Conservation (phyloP, 192 early-diverging fungal genomes). For the Coemansia aciculifera region DNA sequence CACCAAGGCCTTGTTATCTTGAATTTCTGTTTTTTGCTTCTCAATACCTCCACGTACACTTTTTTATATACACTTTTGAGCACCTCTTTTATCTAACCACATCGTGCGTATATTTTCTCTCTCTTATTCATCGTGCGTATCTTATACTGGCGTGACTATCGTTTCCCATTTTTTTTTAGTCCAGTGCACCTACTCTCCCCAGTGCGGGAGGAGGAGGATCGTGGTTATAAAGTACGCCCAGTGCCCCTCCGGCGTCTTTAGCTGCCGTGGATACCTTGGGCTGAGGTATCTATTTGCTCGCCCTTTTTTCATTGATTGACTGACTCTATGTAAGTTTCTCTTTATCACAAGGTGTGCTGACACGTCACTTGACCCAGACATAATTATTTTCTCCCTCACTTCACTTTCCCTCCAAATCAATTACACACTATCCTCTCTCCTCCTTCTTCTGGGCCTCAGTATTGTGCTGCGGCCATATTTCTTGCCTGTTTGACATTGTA, state of each 20-base stretch:
- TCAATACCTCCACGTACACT: constrained; percentile 1
- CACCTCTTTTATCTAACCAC: not conserved
- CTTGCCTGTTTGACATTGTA: not conserved
- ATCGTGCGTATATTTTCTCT: not conserved
- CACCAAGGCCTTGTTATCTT: not conserved
- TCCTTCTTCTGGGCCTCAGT: not conserved
- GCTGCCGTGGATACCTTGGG: not conserved
- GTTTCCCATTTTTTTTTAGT: not conserved
- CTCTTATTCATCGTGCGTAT: not conserved
- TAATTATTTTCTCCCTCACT: not conserved
- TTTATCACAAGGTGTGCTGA: not conserved
- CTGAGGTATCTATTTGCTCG: not conserved
- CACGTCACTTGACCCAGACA: not conserved
- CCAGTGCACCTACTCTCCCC: not conserved
- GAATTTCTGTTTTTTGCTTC: not conserved
- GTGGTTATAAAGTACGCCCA: not conserved
- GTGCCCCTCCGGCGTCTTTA: not conserved
- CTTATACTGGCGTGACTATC: not conserved
- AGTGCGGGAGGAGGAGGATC: not conserved
- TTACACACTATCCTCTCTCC: not conserved
- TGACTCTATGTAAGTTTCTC: not conserved
- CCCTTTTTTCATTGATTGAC: not conserved
- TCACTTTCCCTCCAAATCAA: not conserved
- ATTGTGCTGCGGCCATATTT: not conserved
- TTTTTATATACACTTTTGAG: not conserved